Base-by-base conservation (phyloP, 352 stramenopile genomes). In the Nothophytophthora sp. region DNA sequence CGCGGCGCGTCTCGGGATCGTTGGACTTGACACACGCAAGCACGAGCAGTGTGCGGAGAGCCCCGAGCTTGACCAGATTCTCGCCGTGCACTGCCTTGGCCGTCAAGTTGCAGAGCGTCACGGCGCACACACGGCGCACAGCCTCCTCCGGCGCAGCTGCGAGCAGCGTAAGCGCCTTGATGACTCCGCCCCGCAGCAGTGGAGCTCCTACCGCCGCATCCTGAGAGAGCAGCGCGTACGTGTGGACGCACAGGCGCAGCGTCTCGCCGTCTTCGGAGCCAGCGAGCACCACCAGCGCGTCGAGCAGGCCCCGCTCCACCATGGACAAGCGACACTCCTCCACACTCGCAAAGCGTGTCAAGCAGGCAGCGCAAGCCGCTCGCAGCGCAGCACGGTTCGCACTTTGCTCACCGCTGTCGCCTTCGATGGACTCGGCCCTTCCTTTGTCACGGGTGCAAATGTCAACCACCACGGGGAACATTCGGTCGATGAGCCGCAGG, bases 31-130 rank as follows among this genome's bases (percentile, higher is more conserved):
- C 81, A 27, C 76, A 91, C n/a, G 81, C 69, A 36, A 91, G 77
- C 9, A 91, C 78, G 4, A 98, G 70, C 28, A 99, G 66, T 2
- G 91, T 90, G 23, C 90, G 85, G 30, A 98, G 60, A 4, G 87
- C 92, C 2, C 93, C 91, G 24, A 80, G 80, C 36, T 96, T 87
- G 4, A 90, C 85, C 38, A 99, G 80, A 7, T 84, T 74, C 15
- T 94, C 81, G 49, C 97, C 91, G 60, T 97, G 96, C 19, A 84
- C 79, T 34, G 95, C 85, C 25, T 77, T 74, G 0, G 96, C 68
- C 13, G 94, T 93, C 50, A 99, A 73, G 53, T 99, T 98, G 58
- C 87, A 97, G 3, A 99, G 63, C 9, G 92, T 96, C 42, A 95
- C 90, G 19, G 90, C 92, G 46, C 81, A 91, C 9, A 74, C 69